Base-by-base conservation (phyloP, 805 yeast species). In the Starmerella floricola region DNA sequence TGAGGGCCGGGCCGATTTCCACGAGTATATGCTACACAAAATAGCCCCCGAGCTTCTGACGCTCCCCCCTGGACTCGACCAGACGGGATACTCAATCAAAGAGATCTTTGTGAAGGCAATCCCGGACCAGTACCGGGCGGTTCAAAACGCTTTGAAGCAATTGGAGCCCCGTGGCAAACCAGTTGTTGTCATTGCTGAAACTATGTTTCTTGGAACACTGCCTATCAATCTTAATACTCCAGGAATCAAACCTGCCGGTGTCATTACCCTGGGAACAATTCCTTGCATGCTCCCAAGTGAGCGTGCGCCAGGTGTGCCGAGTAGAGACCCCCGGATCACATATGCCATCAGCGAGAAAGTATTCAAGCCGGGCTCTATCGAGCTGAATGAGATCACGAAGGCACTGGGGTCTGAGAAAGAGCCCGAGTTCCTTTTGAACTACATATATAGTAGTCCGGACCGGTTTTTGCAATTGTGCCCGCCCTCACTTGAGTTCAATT, bases 391-490 rank as follows among this genome's bases (percentile, higher is more conserved):
- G 4, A 33, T 33, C 6, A 8, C 21, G 12, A 33, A 33, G 27
- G 6, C 26, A 5, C 8, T 33, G 4, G 36, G 36, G 4, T 27
- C 36, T 17, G 17, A 8, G 6, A 33, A 33, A 16, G 36, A 33
- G 27, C 36, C 36, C 10, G 26, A 20, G n/a, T 33, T 33, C 16
- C 27, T 33, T 4, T 16, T 33, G n/a, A 20, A 33, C 13, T 10
- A 33, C n/a, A 33, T 33, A 6, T 33, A 33, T 21, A 5, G 27
- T 6, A 21, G 36, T 17, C 36, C 36, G n/a, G 36, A 33, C 36
- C 19, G 27, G 15, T 33, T 33, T 33, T 16, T 33, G n/a, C 36
- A 33, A 20, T 28, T 33, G 16, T 33, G 36, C 36, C 36, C 36
- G 6, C 36, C 36, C 13, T 33, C 36, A 4, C 36, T 33, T 10